A percentile compares a stretch with the other conserved stretches of the same genome.
These are phyloP conservation scores for Ogataea haglerorum DNA, from an alignment of 805 yeast species.

Conservation along the genomic window DNA sequence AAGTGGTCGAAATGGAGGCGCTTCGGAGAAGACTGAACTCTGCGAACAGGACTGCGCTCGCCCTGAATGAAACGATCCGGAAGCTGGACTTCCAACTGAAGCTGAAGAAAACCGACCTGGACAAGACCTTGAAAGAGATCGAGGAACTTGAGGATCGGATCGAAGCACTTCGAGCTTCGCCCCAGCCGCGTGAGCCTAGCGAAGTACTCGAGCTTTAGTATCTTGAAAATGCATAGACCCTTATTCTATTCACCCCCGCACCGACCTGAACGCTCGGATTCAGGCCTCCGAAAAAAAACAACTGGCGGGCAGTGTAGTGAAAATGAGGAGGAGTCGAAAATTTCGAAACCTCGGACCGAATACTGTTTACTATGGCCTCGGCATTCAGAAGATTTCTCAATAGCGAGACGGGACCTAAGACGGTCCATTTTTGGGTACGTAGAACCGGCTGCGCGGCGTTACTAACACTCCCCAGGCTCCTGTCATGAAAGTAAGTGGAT, in stretches of 20 bases:
- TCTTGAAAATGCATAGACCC: not conserved
- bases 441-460: not conserved
- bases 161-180: conserved; percentile 4
- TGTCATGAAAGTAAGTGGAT: conserved; percentile 43
- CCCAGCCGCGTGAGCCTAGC: not conserved
- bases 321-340: conserved; percentile 1
- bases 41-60: conserved; percentile 10
- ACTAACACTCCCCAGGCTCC: conserved; percentile 45
- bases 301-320: not conserved
- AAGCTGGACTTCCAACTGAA: conserved; percentile 10
- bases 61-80: conserved; percentile 13
- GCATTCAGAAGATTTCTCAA: conserved; percentile 69
- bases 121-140: conserved; percentile 8
- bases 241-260: conserved; percentile 5
- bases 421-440: conserved; percentile 96
- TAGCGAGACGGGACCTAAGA: conserved; percentile 92
- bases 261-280: conserved; percentile 6
- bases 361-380: conserved; percentile 35
- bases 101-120: conserved; percentile 11
- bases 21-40: conserved; percentile 4
- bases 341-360: not conserved
- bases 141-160: conserved; percentile 10
- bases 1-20: conserved; percentile 4
- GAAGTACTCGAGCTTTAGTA: not conserved
- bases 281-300: conserved; percentile 7